phyloP scores from a whole-genome alignment of 495 filamentous ascomycete species.

The Talaromyces adpressus region DNA sequence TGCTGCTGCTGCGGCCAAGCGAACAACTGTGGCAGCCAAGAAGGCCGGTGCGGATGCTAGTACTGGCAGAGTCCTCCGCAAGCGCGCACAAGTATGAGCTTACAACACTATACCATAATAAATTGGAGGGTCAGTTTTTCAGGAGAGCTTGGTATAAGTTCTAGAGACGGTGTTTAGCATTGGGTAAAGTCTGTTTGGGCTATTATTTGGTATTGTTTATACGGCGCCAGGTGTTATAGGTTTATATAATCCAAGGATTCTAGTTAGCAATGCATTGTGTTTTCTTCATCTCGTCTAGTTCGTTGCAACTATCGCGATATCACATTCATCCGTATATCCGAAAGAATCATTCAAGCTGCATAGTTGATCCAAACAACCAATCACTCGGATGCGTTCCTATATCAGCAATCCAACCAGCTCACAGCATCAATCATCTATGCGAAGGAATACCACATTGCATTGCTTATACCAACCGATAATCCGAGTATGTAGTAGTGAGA shows the following conservation, averaged over 20 bases:
- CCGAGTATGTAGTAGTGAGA: no score
- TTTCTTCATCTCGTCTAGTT: neutral
- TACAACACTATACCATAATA: neutral
- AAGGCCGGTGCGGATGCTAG: slow-evolving; percentile 31
- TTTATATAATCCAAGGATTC: neutral
- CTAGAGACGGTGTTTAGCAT: neutral
- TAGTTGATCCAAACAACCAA: neutral
- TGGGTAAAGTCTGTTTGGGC: neutral
- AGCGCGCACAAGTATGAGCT: slow-evolving; percentile 28
- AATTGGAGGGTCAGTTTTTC: neutral
- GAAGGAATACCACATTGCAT: no score
- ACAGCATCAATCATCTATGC: no score
- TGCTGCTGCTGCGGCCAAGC: slow-evolving; percentile 25
- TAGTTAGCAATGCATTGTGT: neutral
- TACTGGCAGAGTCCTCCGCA: slow-evolving; percentile 40
- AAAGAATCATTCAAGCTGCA: neutral
- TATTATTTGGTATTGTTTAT: neutral
- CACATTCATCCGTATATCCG: neutral
- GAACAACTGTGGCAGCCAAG: slow-evolving; percentile 21
- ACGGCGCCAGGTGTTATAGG: neutral
- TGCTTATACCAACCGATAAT: no score
- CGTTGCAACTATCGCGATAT: neutral
- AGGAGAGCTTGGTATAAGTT: neutral
- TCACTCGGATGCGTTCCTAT: no score
- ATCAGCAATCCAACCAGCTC: no score